Conservation (phyloP, 805 yeast genomes). For the Metschnikowia gruessii region DNA sequence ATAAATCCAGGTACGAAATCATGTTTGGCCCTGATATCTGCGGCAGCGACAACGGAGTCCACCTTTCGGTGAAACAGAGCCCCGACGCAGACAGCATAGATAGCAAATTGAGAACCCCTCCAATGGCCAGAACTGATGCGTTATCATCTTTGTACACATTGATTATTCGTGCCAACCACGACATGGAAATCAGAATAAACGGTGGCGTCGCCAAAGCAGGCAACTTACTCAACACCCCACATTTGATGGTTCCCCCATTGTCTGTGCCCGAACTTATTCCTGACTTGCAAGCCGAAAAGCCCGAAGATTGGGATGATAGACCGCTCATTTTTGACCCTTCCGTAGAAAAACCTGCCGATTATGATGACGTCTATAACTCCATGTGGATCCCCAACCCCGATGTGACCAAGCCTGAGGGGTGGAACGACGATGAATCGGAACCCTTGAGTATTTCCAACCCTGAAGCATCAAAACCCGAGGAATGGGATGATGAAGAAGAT, state of each 20-base stretch:
- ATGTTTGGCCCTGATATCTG: conserved; percentile 97
- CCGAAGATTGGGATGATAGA: conserved; percentile 80
- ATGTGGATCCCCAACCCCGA: conserved; percentile 60
- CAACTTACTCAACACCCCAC: conserved; percentile 50
- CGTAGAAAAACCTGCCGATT: conserved; percentile 72
- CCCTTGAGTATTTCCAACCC: conserved; percentile 65
- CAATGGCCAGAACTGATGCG: conserved; percentile 58
- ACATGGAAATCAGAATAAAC: conserved; percentile 77
- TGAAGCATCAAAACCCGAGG: conserved; percentile 60
- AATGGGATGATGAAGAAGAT: conserved; percentile 89
- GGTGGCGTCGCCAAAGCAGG: conserved; percentile 76
- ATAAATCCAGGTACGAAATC: conserved; percentile 71
- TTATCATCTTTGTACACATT: conserved; percentile 73
- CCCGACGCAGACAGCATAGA: conserved; percentile 57
- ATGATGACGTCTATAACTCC: conserved; percentile 72
- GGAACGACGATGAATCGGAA: conserved; percentile 61
- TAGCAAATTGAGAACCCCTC: conserved; percentile 65
- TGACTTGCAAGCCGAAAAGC: conserved; percentile 62
- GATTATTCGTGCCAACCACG: conserved; percentile 60
- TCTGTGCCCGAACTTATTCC: conserved; percentile 60
- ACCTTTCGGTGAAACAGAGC: conserved; percentile 64
- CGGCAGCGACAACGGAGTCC: conserved; percentile 76
- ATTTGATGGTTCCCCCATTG: conserved; percentile 60
- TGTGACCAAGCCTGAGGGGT: conserved; percentile 67
- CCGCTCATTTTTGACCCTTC: conserved; percentile 59